Evolutionary conservation across 495 filamentous ascomycete genomes (phyloP).

Genomic region (Entonaema liquescens): DNA sequence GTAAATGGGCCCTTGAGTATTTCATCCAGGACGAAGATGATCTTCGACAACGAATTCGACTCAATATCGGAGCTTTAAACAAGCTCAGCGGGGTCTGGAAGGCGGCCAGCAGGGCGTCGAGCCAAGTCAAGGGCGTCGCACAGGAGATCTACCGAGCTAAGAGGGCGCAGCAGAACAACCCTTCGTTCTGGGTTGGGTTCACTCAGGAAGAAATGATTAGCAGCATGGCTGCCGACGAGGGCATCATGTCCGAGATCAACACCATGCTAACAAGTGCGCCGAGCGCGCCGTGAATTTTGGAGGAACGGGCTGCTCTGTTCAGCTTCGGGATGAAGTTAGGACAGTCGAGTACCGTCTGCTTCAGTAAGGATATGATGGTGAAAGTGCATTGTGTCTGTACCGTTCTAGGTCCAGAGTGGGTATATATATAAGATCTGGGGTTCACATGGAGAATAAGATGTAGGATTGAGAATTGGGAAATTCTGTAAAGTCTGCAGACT

Average conservation of each 20-base stretch:
- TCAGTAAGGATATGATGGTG: background rate
- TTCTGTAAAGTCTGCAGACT: background rate
- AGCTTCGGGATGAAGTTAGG: background rate
- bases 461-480: background rate
- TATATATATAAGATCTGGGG: background rate
- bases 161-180: slow-evolving; percentile 61
- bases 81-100: slow-evolving; percentile 79
- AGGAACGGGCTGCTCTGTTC: slow-evolving; percentile 22
- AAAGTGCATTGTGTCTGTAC: background rate
- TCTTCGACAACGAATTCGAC: slow-evolving; percentile 78
- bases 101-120: slow-evolving; percentile 74
- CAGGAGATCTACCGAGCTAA: slow-evolving; percentile 68
- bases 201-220: slow-evolving; percentile 64
- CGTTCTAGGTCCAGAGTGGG: background rate
- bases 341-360: background rate
- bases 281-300: slow-evolving; percentile 12
- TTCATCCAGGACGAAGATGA: slow-evolving; percentile 69
- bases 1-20: slow-evolving; percentile 65
- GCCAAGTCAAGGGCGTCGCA: slow-evolving; percentile 77
- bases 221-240: slow-evolving; percentile 61
- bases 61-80: slow-evolving; percentile 85
- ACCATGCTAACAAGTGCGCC: slow-evolving; percentile 40
- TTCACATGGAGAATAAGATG: slow-evolving; percentile 3
- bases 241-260: slow-evolving; percentile 63
- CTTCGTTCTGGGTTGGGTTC: slow-evolving; percentile 61